Conservation (phyloP, 129 eudicot species). For the Lonicera japonica region DNA sequence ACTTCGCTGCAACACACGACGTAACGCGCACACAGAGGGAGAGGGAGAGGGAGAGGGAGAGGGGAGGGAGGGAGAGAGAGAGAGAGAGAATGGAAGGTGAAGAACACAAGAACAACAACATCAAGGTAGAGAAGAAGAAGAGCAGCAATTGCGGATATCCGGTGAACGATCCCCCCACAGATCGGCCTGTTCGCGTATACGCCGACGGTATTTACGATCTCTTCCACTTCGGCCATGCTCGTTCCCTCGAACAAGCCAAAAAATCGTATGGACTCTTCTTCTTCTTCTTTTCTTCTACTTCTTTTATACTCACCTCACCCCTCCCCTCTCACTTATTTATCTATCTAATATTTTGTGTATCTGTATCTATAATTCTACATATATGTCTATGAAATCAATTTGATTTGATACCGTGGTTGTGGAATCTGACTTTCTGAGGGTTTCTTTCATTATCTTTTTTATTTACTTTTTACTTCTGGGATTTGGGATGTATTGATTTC, state of each 20-base stretch:
- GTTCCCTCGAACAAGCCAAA: constrained; percentile 24
- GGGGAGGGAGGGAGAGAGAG: not conserved
- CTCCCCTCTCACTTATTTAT: not conserved
- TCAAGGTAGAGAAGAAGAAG: not conserved
- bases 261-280: constrained; percentile 9
- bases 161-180: constrained; percentile 15
- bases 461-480: too few relatives aligned
- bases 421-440: too few relatives aligned
- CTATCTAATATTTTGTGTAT: too few relatives aligned
- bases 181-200: constrained; percentile 26
- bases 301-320: not conserved
- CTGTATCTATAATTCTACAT: not conserved
- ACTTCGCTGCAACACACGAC: too few relatives aligned
- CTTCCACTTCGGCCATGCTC: constrained; percentile 32
- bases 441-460: too few relatives aligned
- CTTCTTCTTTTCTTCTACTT: not conserved
- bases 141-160: not conserved
- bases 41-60: too few relatives aligned
- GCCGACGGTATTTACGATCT: constrained; percentile 37
- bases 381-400: too few relatives aligned
- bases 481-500: too few relatives aligned
- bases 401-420: too few relatives aligned
- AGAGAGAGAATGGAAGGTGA: not conserved
- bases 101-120: too few relatives aligned
- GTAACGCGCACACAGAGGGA: too few relatives aligned